Base-by-base conservation (phyloP, 768 basidiomycete species). In the Leccinum boreale region DNA sequence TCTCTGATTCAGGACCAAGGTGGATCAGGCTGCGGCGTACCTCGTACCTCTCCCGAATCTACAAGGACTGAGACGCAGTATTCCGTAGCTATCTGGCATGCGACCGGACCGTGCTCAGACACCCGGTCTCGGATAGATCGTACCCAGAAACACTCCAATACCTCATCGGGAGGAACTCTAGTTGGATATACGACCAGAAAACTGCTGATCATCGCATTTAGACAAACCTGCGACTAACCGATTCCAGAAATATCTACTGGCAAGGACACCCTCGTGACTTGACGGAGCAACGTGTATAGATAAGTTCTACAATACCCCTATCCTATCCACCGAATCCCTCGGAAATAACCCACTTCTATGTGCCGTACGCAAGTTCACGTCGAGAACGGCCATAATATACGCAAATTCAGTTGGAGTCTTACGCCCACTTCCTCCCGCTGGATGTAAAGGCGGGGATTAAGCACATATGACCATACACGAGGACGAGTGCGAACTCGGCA, bases 1-100 rank as follows among this genome's bases (percentile, higher is more conserved):
- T 74, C 1, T 86, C 82, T 82, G 69, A 5, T 87, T 85, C 60
- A 78, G 80, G 50, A 73, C 66, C 28, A 62, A 69, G 65, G 76
- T 1, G 85, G 82, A 84, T 79, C 7, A 73, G 36, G 36, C 5
- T 39, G 15, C 85, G 11, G 74, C 76, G 4, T 74, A 83, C 21
- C 76, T 87, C 14, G 74, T 73, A 87, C 83, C 80, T 3, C 73
- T 75, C 6, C 57, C 68, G 10, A 62, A 65, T 19, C 0, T 11
- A 42, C 39, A 11, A 42, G 42, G 74, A 6, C 24, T 87, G 85
- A 84, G 82, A 79, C 65, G 82, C 50, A 21, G 46, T 11, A 21
- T 15, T 23, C 49, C 46, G n/a, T n/a, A 36, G 7, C 7, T 42
- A n/a, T 42, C 2, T 42, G 8, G 36, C 36, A n/a, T 17, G 3